Percentiles rank a stretch among this genome's conserved stretches.
These are phyloP conservation scores for Teunomyces lycoperdinae DNA, from an alignment of 805 yeast species.

Conservation along the genomic window DNA sequence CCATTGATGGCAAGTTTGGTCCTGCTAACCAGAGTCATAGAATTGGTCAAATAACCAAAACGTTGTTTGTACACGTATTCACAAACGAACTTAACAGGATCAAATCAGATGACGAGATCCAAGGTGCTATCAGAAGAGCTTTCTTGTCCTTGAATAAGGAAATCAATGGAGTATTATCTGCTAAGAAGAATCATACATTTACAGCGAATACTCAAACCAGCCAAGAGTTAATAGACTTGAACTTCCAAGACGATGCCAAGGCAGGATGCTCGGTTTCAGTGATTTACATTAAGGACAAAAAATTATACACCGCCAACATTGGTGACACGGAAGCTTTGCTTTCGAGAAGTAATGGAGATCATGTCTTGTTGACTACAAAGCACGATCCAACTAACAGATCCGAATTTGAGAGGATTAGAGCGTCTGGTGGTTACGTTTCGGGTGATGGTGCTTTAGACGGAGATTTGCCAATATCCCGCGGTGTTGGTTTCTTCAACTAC, in stretches of 20 bases:
- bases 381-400: conserved; percentile 80
- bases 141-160: conserved; percentile 80
- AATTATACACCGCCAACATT: conserved; percentile 76
- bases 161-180: conserved; percentile 59
- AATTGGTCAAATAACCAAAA: conserved; percentile 71
- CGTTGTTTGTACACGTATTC: conserved; percentile 62
- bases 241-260: conserved; percentile 59
- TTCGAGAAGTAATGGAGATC: conserved; percentile 79
- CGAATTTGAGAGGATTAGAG: conserved; percentile 84
- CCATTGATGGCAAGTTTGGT: conserved; percentile 81
- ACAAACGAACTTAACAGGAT: conserved; percentile 59
- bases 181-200: conserved; percentile 40
- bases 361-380: conserved; percentile 62
- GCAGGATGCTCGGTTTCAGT: conserved; percentile 87
- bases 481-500: conserved; percentile 84
- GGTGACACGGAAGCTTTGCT: conserved; percentile 88
- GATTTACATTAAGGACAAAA: conserved; percentile 69
- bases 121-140: conserved; percentile 78
- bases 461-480: conserved; percentile 77
- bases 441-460: conserved; percentile 86
- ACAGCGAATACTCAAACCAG: conserved; percentile 29
- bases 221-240: conserved; percentile 46
- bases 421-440: conserved; percentile 87
- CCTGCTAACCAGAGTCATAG: conserved; percentile 55
- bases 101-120: conserved; percentile 45